Evolutionary conservation across 2,329 filamentous ascomycete genomes (phyloP), one percentile per base, ranked within the genome.

Genomic region (Fusarium fracticaudum): DNA sequence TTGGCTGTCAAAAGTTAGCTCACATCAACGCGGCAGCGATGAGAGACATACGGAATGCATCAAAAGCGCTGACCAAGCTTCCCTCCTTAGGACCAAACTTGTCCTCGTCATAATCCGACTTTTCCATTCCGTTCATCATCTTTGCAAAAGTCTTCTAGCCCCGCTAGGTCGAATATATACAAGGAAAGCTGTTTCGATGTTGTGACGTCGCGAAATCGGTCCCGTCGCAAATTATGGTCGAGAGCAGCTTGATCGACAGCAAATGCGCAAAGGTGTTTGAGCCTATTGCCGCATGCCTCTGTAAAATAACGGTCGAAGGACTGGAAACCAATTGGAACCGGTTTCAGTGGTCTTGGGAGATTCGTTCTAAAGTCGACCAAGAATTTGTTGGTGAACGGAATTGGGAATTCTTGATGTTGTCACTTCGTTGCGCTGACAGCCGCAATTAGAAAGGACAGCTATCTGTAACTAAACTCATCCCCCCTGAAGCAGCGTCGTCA

Each of bases 11-110:
- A n/a, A 22, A 50, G 72, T 78, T 62, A 79, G 74, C 57, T 43
- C 44, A 35, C 17, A 59, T 26, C 47, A 20, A 47, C 31, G 14
- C 22, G 47, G 33, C 57, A 57, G 50, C 5, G 40, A 43, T 26
- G 59, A 48, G 35, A 50, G 44, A 77, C 93, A 81, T 90, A 98
- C 95, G 96, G 83, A 99, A 99, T 75, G 95, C 96, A 86, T 99
- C 96, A 84, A 99, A 99, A 68, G 96, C 95, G 83, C 92, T 92
- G 79, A 97, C 90, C 66, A 92, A 89, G 82, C 73, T 77, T 45
- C 84, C 87, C 64, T 90, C 87, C 81, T 92, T 92, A 77, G 94
- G 91, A 79, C 90, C 93, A 85, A 98, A 98, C 73, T 90, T 86
- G 82, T 93, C 92, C 79, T 98, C 95, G 79, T 95, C 89, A 77